These are phyloP conservation scores for Sphaceloma murrayae DNA, from an alignment of 2,329 filamentous ascomycete species.

Conservation along the genomic window DNA sequence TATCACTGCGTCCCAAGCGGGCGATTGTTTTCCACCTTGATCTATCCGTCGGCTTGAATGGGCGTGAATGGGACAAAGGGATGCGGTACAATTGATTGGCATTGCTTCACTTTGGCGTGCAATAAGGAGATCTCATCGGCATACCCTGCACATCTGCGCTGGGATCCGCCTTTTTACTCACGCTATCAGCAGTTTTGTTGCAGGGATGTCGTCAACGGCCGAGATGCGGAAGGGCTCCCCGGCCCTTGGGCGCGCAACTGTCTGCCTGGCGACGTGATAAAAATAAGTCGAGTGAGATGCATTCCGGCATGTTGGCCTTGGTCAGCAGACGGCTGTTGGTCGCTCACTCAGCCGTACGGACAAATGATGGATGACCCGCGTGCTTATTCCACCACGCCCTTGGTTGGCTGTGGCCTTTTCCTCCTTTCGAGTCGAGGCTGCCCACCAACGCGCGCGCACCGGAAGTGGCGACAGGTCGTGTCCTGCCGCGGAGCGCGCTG, in stretches of 20 bases:
- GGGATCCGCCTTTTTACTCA: conserved; percentile 3
- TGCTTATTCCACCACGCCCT: too few species aligned
- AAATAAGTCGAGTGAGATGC: background rate
- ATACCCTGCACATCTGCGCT: background rate
- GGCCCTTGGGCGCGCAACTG: background rate
- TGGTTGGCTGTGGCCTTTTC: too few species aligned
- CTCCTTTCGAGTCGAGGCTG: too few species aligned
- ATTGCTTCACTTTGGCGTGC: conserved; percentile 4
- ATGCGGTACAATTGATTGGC: background rate
- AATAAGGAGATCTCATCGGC: conserved; percentile 10
- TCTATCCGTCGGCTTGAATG: background rate
- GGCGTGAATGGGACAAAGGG: conserved; percentile 10
- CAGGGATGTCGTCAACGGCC: conserved; percentile 7
- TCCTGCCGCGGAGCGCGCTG: conserved; percentile 3
- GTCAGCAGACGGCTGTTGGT: too few species aligned
- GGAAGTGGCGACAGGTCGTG: too few species aligned
- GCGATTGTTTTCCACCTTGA: background rate
- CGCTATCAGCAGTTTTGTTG: conserved; percentile 14
- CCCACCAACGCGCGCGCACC: too few species aligned
- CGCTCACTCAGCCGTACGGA: too few species aligned
- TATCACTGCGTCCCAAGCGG: background rate
- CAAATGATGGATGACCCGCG: too few species aligned
- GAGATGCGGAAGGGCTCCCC: conserved; percentile 10
- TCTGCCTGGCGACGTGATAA: background rate
- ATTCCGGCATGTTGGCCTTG: background rate